Base-by-base conservation (phyloP, 2,329 filamentous ascomycete genomes). In the Botrytis aclada region DNA sequence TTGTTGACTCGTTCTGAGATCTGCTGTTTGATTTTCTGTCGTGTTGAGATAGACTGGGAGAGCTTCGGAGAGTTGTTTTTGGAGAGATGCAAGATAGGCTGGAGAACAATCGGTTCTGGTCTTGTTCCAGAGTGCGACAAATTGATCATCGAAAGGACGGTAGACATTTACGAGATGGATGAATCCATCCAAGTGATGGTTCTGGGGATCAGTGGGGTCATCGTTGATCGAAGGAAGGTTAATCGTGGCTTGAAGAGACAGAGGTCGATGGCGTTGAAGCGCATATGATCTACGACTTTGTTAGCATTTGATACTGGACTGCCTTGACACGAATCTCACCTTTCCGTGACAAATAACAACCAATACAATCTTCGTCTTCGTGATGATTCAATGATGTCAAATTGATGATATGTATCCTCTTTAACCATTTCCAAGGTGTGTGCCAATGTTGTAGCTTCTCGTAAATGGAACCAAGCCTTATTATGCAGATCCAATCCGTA, bases 381-480 rank as follows among this genome's bases (percentile, higher is more conserved):
- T 34, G 89, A 87, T 1, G 88, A 86, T 73, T 93, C 91, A 29
- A 88, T 81, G 7, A 83, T 82, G 75, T 89, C 88, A 76, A 87
- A 87, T 71, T 88, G 85, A 61, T 85, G 77, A 79, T 93, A 94
- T 14, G 86, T 84, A 34, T 89, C 87, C 77, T 91, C 89, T 80
- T 88, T 88, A 78, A 87, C 85, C 87, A 91, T 87, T 70, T 85
- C 85, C 41, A 84, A 81, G 77, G 91, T 87, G 77, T 89, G 86
- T 41, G 87, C 85, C 81, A 95, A 85, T 9, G 92, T 94, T 2
- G 89, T 91, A 9, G 92, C 91, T 81, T 96, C 93, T 39, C 92
- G 89, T 16, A 95, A 84, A 80, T 93, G 89, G 79, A 90, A 94
- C 92, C 93, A 95, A 1, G 92, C 92, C 80, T 90, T 90, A 75